Conservation (phyloP, 148 eudicot genomes). For the Rheum nobile region DNA sequence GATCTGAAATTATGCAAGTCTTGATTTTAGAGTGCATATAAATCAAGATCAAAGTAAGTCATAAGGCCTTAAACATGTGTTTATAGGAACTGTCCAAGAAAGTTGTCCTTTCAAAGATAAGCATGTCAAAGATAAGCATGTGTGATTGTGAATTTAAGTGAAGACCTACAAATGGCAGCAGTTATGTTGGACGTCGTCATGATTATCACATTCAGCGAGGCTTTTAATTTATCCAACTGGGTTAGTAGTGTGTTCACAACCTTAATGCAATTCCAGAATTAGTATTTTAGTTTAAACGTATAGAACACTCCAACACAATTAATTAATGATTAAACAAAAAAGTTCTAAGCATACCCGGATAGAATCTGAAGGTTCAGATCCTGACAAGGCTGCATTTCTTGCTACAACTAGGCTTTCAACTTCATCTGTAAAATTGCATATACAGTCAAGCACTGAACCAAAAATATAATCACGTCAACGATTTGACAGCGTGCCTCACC, state of each 20-base stretch:
- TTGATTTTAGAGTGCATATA: not conserved
- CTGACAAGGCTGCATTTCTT: too few relatives aligned
- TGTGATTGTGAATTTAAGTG: not conserved
- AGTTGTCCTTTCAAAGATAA: not conserved
- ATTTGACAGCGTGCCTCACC: too few relatives aligned
- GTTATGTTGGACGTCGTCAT: slow-evolving; percentile 92
- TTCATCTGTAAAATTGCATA: too few relatives aligned
- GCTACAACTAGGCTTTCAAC: too few relatives aligned
- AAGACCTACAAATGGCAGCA: too few relatives aligned
- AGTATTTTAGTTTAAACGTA: slow-evolving; percentile 2
- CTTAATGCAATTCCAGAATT: too few relatives aligned
- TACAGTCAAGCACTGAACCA: too few relatives aligned
- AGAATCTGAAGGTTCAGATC: too few relatives aligned
- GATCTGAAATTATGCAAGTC: slow-evolving; percentile 33
- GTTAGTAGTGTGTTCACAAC: too few relatives aligned
- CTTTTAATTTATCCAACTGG: slow-evolving; percentile 89
- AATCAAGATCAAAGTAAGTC: not conserved
- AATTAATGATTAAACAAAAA: not conserved
- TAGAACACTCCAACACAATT: not conserved
- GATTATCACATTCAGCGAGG: slow-evolving; percentile 84
- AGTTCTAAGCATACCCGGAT: too few relatives aligned
- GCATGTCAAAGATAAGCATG: too few relatives aligned
- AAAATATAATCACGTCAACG: too few relatives aligned
- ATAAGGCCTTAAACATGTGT: not conserved
- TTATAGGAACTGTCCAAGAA: not conserved